Base-by-base conservation (phyloP, 2,329 filamentous ascomycete genomes). In the Teratosphaeria pseudoeucalypti region DNA sequence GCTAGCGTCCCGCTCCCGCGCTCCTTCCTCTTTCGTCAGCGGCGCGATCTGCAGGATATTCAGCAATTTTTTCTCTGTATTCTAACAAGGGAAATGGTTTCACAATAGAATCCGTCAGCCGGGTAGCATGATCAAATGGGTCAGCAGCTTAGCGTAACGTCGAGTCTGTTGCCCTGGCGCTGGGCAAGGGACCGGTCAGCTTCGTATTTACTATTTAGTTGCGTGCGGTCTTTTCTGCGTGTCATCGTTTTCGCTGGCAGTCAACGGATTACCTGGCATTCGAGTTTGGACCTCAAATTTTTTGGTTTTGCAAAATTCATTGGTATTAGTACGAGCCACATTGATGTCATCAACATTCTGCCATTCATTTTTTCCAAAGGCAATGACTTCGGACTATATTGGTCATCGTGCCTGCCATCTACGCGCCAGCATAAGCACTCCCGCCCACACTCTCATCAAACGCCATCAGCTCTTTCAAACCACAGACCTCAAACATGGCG, bases 401-500 rank as follows among this genome's bases (percentile, higher is more conserved):
- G 10, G 16, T 49, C 43, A 11, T 23, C 16, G 16, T 49, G 23
- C 43, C 19, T 49, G 43, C 43, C 43, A 23, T 11, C 43, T 49
- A 49, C 19, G 43, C 16, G 6, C 43, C 43, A 49, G 55, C 53
- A 27, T 70, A 71, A 34, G 70, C 70, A 57, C 68, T 71, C 0
- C 76, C 76, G n/a, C 77, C 76, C 52, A 77, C 75, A 63, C 71
- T 70, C 58, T 71, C 69, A 66, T 83, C 81, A 65, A 83, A 76
- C 4, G 75, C 75, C 67, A 82, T 77, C 29, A 76, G 66, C 37
- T 82, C 78, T 43, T 77, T 73, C 67, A 83, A 62, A 1, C 81
- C 81, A 65, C 80, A 81, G 0, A 80, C 74, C 63, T 78, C 76
- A 63, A 83, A 83, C 32, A 82, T 62, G 60, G 76, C 77, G 57